phyloP scores from a whole-genome alignment of 768 basidiomycete genomes.

The Cyclocybe cylindracea region DNA sequence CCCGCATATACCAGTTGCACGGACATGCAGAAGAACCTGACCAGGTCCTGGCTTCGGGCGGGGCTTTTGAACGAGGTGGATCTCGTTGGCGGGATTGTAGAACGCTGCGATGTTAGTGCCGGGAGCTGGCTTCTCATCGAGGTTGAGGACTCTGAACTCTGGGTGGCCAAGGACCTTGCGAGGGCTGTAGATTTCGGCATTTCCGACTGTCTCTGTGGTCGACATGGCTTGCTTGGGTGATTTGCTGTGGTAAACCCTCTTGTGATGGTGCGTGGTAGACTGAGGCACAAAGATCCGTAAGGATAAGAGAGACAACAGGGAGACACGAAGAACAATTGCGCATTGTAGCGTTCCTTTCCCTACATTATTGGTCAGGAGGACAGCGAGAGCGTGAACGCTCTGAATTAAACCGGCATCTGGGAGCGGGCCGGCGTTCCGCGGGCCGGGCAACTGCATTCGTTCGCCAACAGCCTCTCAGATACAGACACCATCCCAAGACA shows the following conservation, averaged over 20 bases:
- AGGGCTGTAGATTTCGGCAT: constrained; percentile 54
- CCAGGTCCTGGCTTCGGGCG: constrained; percentile 60
- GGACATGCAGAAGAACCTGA: constrained; percentile 66
- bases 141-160: constrained; percentile 51
- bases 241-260: not conserved
- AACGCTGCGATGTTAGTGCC: constrained; percentile 62
- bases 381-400: not conserved
- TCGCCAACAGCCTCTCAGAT: too few relatives aligned
- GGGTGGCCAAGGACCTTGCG: constrained; percentile 57
- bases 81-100: constrained; percentile 63
- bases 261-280: not conserved
- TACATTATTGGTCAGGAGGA: constrained; percentile 10
- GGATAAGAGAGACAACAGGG: constrained; percentile 2
- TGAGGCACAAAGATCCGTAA: not conserved
- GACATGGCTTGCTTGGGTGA: constrained; percentile 17
- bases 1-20: constrained; percentile 74
- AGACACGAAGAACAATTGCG: not conserved
- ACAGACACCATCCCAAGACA: too few relatives aligned
- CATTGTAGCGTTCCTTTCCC: constrained; percentile 1
- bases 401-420: not conserved
- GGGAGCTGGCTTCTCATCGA: constrained; percentile 48
- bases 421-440: not conserved
- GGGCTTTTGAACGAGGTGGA: constrained; percentile 69
- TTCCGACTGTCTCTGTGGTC: constrained; percentile 28
- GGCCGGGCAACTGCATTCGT: too few relatives aligned